Evolutionary conservation across 2,329 filamentous ascomycete species (phyloP).

Genomic region (Xylaria sp.): DNA sequence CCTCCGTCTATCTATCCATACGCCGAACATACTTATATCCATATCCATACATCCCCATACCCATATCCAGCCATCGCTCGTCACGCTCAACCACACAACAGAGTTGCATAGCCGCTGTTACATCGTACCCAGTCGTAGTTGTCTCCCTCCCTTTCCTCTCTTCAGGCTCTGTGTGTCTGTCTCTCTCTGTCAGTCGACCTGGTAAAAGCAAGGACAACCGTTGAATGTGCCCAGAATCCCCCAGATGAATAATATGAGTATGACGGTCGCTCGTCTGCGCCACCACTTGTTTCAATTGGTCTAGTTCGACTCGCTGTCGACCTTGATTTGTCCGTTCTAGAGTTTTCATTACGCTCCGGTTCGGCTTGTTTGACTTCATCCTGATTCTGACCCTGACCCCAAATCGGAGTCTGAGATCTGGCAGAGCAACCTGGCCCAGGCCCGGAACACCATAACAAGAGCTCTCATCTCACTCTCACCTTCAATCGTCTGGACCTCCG

Average conservation of each 20-base stretch:
- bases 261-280: constrained; percentile 22
- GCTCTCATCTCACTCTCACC: background rate
- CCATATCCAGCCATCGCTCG: background rate
- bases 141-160: background rate
- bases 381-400: background rate
- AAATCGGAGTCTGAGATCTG: too few relatives aligned
- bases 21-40: too few relatives aligned
- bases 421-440: too few relatives aligned
- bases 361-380: constrained; percentile 24
- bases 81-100: constrained; percentile 20
- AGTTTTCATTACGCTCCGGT: constrained; percentile 9
- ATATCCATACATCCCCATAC: background rate
- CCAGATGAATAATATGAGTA: constrained; percentile 16
- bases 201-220: constrained; percentile 3
- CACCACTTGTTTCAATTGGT: constrained; percentile 29
- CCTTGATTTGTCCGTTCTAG: constrained; percentile 24
- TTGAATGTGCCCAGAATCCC: constrained; percentile 20
- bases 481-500: constrained; percentile 8
- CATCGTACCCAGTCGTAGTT: constrained; percentile 24
- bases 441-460: too few relatives aligned
- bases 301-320: constrained; percentile 4
- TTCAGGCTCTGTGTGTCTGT: background rate
- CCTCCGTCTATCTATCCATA: background rate
- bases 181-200: constrained; percentile 15
- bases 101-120: constrained; percentile 30